phyloP scores from a whole-genome alignment of 768 basidiomycete species.

The Megacollybia marginata region DNA sequence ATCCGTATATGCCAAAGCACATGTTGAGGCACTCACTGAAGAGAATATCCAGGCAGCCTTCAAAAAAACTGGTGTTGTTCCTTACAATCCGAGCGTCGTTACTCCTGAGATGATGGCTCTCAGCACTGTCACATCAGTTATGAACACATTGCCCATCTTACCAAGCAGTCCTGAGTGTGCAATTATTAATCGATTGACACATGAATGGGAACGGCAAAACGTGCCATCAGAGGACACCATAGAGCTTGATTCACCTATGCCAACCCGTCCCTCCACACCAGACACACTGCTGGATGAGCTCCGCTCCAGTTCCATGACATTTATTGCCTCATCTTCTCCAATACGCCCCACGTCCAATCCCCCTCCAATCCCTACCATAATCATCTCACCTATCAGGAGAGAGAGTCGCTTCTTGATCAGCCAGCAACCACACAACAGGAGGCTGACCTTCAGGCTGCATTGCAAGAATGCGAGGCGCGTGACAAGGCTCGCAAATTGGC shows the following conservation, averaged over 20 bases:
- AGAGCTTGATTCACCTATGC: background rate
- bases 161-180: conserved; percentile 15
- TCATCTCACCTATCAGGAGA: background rate
- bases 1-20: conserved; percentile 9
- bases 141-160: conserved; percentile 10
- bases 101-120: conserved; percentile 17
- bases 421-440: background rate
- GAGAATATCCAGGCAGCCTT: conserved; percentile 11
- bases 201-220: background rate
- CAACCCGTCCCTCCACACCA: background rate
- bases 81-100: conserved; percentile 14
- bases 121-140: conserved; percentile 13
- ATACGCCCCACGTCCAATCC: no score
- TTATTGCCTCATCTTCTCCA: background rate
- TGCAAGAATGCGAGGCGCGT: background rate
- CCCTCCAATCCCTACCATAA: background rate
- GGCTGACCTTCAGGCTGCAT: conserved; percentile 1
- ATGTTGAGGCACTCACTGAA: conserved; percentile 7
- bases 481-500: conserved; percentile 2
- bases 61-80: conserved; percentile 14
- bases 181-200: conserved; percentile 12
- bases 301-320: background rate
- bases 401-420: background rate
- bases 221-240: background rate
- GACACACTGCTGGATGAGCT: background rate